These are phyloP conservation scores for Laguncularia racemosa DNA, from an alignment of 345 rosid genomes.

Conservation along the genomic window DNA sequence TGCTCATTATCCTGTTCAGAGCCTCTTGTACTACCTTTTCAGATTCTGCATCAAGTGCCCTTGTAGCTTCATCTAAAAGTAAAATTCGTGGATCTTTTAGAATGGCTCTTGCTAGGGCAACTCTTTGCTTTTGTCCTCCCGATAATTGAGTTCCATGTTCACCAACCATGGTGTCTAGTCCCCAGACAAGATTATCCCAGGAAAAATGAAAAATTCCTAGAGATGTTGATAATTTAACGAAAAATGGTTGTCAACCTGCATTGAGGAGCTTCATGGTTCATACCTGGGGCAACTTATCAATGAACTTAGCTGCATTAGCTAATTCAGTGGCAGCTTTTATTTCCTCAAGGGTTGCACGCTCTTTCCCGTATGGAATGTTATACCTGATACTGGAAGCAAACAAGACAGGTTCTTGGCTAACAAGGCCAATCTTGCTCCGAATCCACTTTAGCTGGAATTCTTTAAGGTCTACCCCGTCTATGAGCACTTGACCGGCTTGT, in stretches of 20 bases:
- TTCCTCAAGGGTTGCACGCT: slow-evolving; percentile 53
- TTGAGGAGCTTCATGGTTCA: not conserved
- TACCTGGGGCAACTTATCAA: slow-evolving; percentile 65
- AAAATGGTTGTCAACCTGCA: too few species aligned
- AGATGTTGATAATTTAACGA: too few species aligned
- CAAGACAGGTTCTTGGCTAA: slow-evolving; percentile 76
- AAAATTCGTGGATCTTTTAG: slow-evolving; percentile 65
- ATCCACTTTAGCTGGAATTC: slow-evolving; percentile 68
- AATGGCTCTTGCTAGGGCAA: slow-evolving; percentile 86
- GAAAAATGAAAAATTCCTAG: too few species aligned
- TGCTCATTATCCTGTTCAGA: slow-evolving; percentile 68
- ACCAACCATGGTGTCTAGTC: slow-evolving; percentile 83
- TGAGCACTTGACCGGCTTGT: slow-evolving; percentile 42
- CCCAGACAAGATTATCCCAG: slow-evolving; percentile 17
- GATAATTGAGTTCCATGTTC: slow-evolving; percentile 92
- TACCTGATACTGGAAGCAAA: slow-evolving; percentile 57
- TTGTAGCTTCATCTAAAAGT: slow-evolving; percentile 85
- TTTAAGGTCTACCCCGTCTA: slow-evolving; percentile 53
- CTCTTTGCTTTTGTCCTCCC: slow-evolving; percentile 94
- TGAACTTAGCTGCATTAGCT: slow-evolving; percentile 66
- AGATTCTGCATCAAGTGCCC: slow-evolving; percentile 85
- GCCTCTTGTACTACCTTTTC: slow-evolving; percentile 87
- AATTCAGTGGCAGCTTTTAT: slow-evolving; percentile 55
- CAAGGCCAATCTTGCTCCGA: slow-evolving; percentile 58
- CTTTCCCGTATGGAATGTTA: slow-evolving; percentile 66